Evolutionary conservation across 202 grass and related monocot species (phyloP), one percentile per base, ranked within the genome.

Genomic region (Bolboschoenoplectus hybrid): DNA sequence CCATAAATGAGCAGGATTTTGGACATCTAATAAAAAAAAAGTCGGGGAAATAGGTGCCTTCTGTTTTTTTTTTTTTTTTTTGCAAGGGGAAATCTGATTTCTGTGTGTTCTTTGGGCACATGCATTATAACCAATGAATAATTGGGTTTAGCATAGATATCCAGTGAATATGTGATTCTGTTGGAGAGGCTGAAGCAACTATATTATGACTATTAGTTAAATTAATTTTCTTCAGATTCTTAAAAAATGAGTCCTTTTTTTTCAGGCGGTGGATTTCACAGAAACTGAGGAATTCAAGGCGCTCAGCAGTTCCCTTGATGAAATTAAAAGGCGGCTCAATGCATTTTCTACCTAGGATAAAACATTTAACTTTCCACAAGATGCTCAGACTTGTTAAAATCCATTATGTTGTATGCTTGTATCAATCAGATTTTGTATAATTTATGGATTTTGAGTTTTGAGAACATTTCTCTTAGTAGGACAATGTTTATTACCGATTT

Each of bases 251-350:
- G 80, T 38, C 53, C 58, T 53, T 82, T 57, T 69, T 87, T 11
- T 44, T 89, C 57, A 94, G 95, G 90, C 90, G 50, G 20, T 43
- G 8, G 86, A 95, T 64, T 98, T 98, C 68, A 74, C 35, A 36
- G 86, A 87, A 14, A 89, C 86, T 0, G 82, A 87, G 9, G 95
- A 94, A 79, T 93, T 89, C 77, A 90, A 87, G 85, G 85, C 73
- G 57, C 95, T 98, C 47, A 67, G 85, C 45, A 74, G 40, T 55
- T 95, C 88, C 65, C 91, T 95, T 60, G 52, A 82, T 74, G 82
- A 95, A 86, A 85, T 98, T 75, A 90, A 87, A 67, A 78, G 81
- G 36, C 66, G 51, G 62, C 86, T 92, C 84, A 85, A 86, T 87
- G 67, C 73, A 74, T 38, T 55, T 82, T 82, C 89, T 40, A 74